Conservation (phyloP, 2,329 filamentous ascomycete genomes). For the Verticillium nonalfalfae region DNA sequence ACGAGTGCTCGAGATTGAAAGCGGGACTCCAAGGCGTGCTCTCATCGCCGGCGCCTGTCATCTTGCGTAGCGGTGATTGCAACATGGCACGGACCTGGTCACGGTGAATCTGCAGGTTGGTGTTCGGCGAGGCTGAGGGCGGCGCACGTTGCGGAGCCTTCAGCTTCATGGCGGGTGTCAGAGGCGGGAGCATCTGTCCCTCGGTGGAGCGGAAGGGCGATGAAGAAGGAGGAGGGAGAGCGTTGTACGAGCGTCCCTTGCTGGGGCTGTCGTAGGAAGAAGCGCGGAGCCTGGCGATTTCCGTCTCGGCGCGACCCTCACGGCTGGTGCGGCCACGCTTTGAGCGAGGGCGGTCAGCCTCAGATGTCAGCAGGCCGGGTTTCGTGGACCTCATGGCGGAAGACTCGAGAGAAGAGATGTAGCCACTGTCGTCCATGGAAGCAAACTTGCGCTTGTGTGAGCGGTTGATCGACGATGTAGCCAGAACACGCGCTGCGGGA, state of each 20-base stretch:
- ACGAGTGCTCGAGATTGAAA: slow-evolving; percentile 55
- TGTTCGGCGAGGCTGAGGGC: slow-evolving; percentile 86
- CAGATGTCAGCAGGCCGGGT: slow-evolving; percentile 64
- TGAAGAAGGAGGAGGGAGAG: slow-evolving; percentile 52
- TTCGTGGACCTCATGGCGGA: slow-evolving; percentile 72
- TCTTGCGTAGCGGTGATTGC: slow-evolving; percentile 61
- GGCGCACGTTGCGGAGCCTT: slow-evolving; percentile 53
- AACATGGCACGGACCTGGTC: slow-evolving; percentile 76
- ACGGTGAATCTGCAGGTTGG: slow-evolving; percentile 82
- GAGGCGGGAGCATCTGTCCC: slow-evolving; percentile 62
- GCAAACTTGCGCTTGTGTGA: slow-evolving; percentile 71
- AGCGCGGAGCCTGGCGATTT: slow-evolving; percentile 86
- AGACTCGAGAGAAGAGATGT: slow-evolving; percentile 93
- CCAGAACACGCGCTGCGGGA: slow-evolving; percentile 51
- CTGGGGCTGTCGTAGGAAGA: slow-evolving; percentile 92
- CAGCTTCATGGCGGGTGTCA: slow-evolving; percentile 81
- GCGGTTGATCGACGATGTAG: slow-evolving; percentile 55
- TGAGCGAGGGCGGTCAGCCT: slow-evolving; percentile 71
- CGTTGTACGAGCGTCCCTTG: slow-evolving; percentile 53
- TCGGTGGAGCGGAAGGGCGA: slow-evolving; percentile 58
- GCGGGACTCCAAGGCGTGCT: slow-evolving; percentile 57
- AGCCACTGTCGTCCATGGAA: slow-evolving; percentile 87
- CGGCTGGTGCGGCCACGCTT: slow-evolving; percentile 46
- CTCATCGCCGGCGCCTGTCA: slow-evolving; percentile 37
- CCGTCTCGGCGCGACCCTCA: slow-evolving; percentile 79